Conservation (phyloP, 345 rosid species). For the Salix brachista region DNA sequence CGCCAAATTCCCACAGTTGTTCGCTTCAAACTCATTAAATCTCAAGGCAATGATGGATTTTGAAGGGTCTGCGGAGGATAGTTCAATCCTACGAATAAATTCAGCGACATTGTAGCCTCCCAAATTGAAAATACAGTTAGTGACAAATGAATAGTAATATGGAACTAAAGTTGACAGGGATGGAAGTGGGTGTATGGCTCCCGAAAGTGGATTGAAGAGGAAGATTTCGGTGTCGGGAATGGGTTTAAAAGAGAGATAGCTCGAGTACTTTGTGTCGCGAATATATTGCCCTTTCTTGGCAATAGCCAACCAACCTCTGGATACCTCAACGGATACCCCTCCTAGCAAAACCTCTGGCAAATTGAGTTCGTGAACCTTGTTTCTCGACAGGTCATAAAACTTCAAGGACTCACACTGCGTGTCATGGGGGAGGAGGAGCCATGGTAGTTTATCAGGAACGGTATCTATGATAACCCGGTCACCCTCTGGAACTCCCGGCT, state of each 20-base stretch:
- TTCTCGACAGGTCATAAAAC: background rate
- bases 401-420: background rate
- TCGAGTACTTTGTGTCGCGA: background rate
- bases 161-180: background rate
- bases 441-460: background rate
- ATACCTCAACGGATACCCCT: background rate
- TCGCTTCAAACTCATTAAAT: background rate
- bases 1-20: background rate
- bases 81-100: background rate
- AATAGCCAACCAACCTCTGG: background rate
- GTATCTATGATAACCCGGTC: background rate
- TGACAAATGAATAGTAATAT: background rate
- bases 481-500: background rate
- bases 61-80: background rate
- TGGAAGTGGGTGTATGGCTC: background rate
- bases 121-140: background rate
- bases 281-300: background rate
- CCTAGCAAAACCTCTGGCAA: background rate
- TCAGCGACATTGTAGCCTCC: background rate
- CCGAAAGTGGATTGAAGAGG: background rate
- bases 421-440: background rate
- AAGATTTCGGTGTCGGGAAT: background rate
- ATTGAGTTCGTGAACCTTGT: background rate
- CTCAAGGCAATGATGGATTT: background rate
- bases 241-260: background rate